Percentiles rank a stretch among this genome's conserved stretches.
These are phyloP conservation scores for Metschnikowia borealis DNA, from an alignment of 805 yeast genomes.

Conservation along the genomic window DNA sequence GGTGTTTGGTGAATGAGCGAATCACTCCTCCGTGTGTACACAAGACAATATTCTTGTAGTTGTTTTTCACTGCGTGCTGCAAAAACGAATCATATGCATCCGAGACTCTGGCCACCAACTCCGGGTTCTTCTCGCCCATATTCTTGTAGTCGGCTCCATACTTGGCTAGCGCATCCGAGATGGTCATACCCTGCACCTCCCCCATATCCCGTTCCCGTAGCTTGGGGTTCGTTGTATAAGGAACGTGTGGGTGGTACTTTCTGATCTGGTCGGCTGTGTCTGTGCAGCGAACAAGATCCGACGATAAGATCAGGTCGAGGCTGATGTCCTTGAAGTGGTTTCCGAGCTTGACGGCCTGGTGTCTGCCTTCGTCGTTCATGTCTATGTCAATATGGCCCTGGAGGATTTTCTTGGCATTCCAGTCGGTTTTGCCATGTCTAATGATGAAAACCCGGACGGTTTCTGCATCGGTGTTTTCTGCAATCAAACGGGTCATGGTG, in stretches of 20 bases:
- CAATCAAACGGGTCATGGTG: conserved; percentile 19
- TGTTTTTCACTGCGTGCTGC: conserved; percentile 29
- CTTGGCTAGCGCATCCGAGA: conserved; percentile 58
- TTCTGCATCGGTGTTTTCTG: conserved; percentile 31
- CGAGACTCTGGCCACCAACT: conserved; percentile 47
- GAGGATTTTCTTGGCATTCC: conserved; percentile 61
- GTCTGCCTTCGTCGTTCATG: conserved; percentile 55
- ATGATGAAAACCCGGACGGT: conserved; percentile 55
- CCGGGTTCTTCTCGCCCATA: conserved; percentile 57
- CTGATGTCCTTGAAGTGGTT: conserved; percentile 32
- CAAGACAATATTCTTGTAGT: conserved; percentile 49
- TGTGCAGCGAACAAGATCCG: conserved; percentile 57
- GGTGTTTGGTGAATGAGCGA: conserved; percentile 51
- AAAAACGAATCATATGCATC: conserved; percentile 43
- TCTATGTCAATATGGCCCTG: conserved; percentile 77
- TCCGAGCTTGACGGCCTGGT: conserved; percentile 60
- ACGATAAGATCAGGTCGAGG: conserved; percentile 46
- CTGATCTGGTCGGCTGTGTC: conserved; percentile 52
- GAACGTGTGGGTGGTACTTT: conserved; percentile 21
- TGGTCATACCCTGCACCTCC: conserved; percentile 64
- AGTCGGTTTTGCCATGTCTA: conserved; percentile 83
- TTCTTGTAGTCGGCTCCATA: conserved; percentile 57
- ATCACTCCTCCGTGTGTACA: conserved; percentile 84
- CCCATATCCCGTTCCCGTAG: conserved; percentile 81
- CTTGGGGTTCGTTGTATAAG: conserved; percentile 22